Conservation (phyloP, 129 eudicot species). For the Flaveria robusta region DNA sequence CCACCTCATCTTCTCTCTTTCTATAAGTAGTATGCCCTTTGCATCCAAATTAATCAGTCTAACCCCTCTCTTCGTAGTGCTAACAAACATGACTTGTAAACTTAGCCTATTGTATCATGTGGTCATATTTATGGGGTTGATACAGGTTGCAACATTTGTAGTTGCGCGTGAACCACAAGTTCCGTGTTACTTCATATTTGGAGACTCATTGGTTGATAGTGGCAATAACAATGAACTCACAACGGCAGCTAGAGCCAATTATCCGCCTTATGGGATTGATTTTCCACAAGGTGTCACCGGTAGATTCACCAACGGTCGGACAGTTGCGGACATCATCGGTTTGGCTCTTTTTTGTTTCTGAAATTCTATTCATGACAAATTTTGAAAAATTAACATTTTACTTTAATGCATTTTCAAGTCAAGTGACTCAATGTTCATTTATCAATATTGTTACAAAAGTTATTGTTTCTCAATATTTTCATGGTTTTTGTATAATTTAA, state of each 20-base stretch:
- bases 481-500: too few species aligned
- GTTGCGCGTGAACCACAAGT: slow-evolving; percentile 26
- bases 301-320: slow-evolving; percentile 62
- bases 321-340: slow-evolving; percentile 48
- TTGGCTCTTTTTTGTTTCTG: neutral
- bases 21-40: slow-evolving; percentile 20
- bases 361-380: neutral
- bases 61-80: neutral
- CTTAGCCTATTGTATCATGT: neutral
- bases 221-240: slow-evolving; percentile 31
- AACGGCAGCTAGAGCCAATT: slow-evolving; percentile 56
- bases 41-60: neutral
- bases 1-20: neutral
- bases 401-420: neutral
- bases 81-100: slow-evolving; percentile 21
- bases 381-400: neutral
- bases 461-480: too few species aligned
- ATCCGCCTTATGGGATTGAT: slow-evolving; percentile 65
- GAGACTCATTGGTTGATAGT: slow-evolving; percentile 39
- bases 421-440: neutral
- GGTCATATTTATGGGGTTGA: neutral
- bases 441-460: neutral
- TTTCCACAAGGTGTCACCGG: slow-evolving; percentile 58
- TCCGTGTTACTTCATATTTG: slow-evolving; percentile 39
- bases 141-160: slow-evolving; percentile 7